Conservation (phyloP, 164 flowering plant genomes). For the Piper longum region DNA sequence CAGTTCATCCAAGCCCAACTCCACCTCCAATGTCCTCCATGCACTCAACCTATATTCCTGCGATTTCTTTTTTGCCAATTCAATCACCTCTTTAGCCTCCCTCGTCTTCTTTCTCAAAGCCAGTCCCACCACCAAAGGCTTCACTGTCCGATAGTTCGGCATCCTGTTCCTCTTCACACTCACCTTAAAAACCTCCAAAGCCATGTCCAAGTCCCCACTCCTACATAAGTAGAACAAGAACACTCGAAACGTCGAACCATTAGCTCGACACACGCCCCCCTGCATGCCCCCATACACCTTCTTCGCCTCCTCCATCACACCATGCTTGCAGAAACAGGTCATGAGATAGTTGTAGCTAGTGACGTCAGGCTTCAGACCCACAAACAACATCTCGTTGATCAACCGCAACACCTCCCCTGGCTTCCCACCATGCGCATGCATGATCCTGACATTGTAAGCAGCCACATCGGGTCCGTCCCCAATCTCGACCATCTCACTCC, state of each 20-base stretch:
- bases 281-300: slow-evolving; percentile 41
- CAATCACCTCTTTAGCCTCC: slow-evolving; percentile 42
- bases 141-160: slow-evolving; percentile 47
- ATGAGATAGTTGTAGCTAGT: slow-evolving; percentile 49
- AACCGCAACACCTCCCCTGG: slow-evolving; percentile 36
- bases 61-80: slow-evolving; percentile 46
- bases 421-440: slow-evolving; percentile 23
- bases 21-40: slow-evolving; percentile 48
- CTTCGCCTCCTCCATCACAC: slow-evolving; percentile 52
- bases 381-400: slow-evolving; percentile 48
- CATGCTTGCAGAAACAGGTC: slow-evolving; percentile 39
- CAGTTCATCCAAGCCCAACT: slow-evolving; percentile 23
- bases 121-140: slow-evolving; percentile 49
- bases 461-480: slow-evolving; percentile 44
- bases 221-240: slow-evolving; percentile 34
- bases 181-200: slow-evolving; percentile 41
- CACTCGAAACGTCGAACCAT: slow-evolving; percentile 59
- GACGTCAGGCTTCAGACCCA: slow-evolving; percentile 47
- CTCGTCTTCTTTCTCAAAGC: slow-evolving; percentile 29
- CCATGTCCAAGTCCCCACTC: slow-evolving; percentile 30
- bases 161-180: slow-evolving; percentile 45
- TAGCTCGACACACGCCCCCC: slow-evolving; percentile 36
- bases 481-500: slow-evolving; percentile 45
- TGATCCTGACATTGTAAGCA: slow-evolving; percentile 51
- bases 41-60: slow-evolving; percentile 33